Evolutionary conservation across 306 rosid genomes (phyloP).

Genomic region (Lathyrus tuberosus): DNA sequence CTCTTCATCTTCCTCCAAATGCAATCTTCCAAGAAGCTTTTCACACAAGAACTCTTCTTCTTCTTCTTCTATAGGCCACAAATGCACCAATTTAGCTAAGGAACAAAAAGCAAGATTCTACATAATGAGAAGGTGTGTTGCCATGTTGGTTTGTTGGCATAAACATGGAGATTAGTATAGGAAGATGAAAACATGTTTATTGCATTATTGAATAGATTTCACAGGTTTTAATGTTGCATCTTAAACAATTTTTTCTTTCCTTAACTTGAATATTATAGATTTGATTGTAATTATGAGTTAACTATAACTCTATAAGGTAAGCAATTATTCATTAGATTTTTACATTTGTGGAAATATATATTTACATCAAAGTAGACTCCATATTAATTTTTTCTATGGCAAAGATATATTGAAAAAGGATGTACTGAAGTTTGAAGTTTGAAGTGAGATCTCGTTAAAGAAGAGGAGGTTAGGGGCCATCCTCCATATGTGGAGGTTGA

Average conservation of each 20-base stretch:
- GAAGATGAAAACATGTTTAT: background rate
- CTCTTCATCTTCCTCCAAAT: conserved; percentile 56
- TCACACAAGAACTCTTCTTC: conserved; percentile 76
- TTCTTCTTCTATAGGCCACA: conserved; percentile 70
- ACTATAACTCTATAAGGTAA: conserved; percentile 25
- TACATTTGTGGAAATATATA: conserved; percentile 39
- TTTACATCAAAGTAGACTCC: conserved; percentile 27
- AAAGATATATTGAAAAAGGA: background rate
- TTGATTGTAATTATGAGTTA: conserved; percentile 53
- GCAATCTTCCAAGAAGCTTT: conserved; percentile 65
- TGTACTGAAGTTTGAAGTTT: conserved; percentile 6
- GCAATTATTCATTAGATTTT: conserved; percentile 33
- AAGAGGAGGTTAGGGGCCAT: conserved; percentile 33
- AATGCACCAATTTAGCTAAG: conserved; percentile 83
- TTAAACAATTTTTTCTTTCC: conserved; percentile 36
- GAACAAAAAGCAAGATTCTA: conserved; percentile 96
- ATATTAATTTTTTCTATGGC: background rate
- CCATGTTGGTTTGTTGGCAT: conserved; percentile 99
- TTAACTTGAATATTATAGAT: conserved; percentile 9
- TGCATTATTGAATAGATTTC: conserved; percentile 11
- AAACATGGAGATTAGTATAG: conserved; percentile 72
- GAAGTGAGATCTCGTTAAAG: conserved; percentile 27
- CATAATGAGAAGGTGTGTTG: conserved; percentile 91
- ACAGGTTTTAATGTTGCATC: conserved; percentile 36
- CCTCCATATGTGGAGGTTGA: conserved; percentile 40